A percentile compares a stretch with the other conserved stretches of the same genome.
phyloP scores from a whole-genome alignment of 2,329 filamentous ascomycete species.

The Penicillium griseofulvum region DNA sequence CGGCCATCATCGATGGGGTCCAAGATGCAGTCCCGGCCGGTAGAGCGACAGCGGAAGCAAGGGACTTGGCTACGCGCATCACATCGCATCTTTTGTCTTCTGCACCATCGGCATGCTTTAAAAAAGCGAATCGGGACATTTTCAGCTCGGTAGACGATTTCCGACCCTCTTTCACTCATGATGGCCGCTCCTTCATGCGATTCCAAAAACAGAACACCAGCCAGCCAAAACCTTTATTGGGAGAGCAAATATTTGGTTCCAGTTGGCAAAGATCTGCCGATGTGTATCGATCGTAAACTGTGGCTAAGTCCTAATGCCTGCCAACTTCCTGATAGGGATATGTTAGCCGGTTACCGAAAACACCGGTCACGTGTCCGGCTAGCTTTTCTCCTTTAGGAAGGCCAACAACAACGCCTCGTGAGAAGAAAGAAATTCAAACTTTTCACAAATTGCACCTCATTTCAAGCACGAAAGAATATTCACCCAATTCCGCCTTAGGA shows the following conservation, averaged over 20 bases:
- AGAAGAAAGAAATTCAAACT: slow-evolving; percentile 32
- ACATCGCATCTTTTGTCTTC: slow-evolving; percentile 37
- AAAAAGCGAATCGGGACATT: slow-evolving; percentile 34
- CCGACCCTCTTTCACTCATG: slow-evolving; percentile 30
- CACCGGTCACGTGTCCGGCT: slow-evolving; percentile 16
- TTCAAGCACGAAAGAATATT: not conserved
- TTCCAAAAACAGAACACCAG: not conserved
- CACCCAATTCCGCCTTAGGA: accelerated
- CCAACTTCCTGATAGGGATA: not conserved
- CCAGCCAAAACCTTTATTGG: not conserved
- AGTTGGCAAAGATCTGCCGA: not conserved
- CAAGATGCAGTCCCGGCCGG: slow-evolving; percentile 34
- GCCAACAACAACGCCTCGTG: not conserved
- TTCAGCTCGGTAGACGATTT: slow-evolving; percentile 30
- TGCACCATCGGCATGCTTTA: slow-evolving; percentile 38
- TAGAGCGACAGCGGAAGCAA: slow-evolving; percentile 35
- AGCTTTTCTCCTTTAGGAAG: slow-evolving; percentile 1
- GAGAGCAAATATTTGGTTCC: not conserved
- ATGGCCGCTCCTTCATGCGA: not conserved
- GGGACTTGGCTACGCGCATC: slow-evolving; percentile 36
- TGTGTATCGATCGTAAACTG: not conserved
- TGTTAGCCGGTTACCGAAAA: not conserved
- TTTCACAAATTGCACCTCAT: slow-evolving; percentile 35
- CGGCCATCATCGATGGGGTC: slow-evolving; percentile 31
- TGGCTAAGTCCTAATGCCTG: not conserved